Conservation (phyloP, 208 protist species). For the Phytomonas francai region DNA sequence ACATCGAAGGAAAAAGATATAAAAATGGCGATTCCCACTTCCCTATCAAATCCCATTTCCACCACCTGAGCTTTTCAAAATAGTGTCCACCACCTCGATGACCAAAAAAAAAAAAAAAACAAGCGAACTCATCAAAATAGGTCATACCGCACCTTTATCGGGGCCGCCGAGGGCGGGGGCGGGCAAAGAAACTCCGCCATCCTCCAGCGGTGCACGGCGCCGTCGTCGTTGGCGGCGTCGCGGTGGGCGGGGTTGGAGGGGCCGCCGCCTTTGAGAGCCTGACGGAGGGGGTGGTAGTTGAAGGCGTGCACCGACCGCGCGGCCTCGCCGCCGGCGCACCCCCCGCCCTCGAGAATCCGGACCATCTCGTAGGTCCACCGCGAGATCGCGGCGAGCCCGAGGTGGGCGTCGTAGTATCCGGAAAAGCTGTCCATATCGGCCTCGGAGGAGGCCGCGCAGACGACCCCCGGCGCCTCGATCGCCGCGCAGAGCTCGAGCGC, state of each 20-base stretch:
- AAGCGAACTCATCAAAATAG: conserved; percentile 20
- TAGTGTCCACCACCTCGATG: too few species aligned
- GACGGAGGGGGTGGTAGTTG: conserved; percentile 42
- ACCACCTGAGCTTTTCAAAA: too few species aligned
- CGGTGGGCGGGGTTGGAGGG: conserved; percentile 36
- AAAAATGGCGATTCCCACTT: too few species aligned
- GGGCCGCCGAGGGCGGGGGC: neutral
- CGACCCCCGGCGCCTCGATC: conserved; percentile 77
- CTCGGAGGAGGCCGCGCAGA: conserved; percentile 58
- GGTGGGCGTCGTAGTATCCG: conserved; percentile 46
- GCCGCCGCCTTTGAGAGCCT: neutral
- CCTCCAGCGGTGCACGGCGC: conserved; percentile 37
- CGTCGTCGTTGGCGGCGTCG: conserved; percentile 48
- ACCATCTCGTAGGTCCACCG: conserved; percentile 89
- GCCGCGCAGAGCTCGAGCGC: conserved; percentile 83
- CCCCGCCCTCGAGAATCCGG: conserved; percentile 44
- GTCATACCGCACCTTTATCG: conserved; percentile 40
- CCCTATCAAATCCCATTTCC: neutral
- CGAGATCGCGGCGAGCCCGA: conserved; percentile 86
- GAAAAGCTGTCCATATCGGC: conserved; percentile 63
- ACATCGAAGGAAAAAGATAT: conserved; percentile 7
- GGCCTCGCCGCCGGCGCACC: too few species aligned
- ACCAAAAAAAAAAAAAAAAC: too few species aligned
- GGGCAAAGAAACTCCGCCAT: conserved; percentile 72
- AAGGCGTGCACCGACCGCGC: conserved; percentile 55